A percentile compares a stretch with the other conserved stretches of the same genome.
Evolutionary conservation across 73 alveolate species (phyloP).

Genomic region (Loxodes magnus): DNA sequence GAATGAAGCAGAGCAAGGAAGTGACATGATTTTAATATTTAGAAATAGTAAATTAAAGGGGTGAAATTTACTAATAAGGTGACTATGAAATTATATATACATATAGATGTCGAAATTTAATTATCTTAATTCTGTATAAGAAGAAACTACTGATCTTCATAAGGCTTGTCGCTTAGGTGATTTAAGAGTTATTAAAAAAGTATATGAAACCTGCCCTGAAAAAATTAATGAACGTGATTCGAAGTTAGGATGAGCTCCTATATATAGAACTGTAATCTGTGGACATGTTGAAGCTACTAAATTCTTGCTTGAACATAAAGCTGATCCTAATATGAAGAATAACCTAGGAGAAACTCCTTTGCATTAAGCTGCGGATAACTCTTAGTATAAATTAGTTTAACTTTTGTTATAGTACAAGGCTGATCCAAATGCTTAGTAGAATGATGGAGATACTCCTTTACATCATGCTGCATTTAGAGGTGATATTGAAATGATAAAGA

Average conservation of each 20-base stretch:
- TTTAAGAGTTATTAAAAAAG: neutral
- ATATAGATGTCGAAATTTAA: too few species aligned
- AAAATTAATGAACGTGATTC: neutral
- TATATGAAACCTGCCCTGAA: neutral
- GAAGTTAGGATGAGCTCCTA: constrained; percentile 41
- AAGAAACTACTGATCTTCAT: too few species aligned
- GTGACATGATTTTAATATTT: too few species aligned
- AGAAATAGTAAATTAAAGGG: too few species aligned
- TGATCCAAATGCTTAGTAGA: neutral
- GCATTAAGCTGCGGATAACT: constrained; percentile 47
- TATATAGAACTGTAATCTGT: constrained; percentile 51
- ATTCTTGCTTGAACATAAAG: constrained; percentile 31
- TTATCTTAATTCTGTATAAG: too few species aligned
- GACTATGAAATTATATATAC: too few species aligned
- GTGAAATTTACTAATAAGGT: too few species aligned
- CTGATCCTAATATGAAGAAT: constrained; percentile 49
- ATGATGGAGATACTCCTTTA: constrained; percentile 31
- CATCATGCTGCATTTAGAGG: constrained; percentile 30
- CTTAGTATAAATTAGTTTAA: neutral
- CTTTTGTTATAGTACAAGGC: neutral
- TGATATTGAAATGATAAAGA: constrained; percentile 15
- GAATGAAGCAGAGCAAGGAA: too few species aligned
- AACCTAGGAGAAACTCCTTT: constrained; percentile 44
- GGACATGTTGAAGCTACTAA: constrained; percentile 45
- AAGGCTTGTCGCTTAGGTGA: constrained; percentile 13